A percentile compares a stretch with the other conserved stretches of the same genome.
Conservation (phyloP, 1,139 yeast species). For the Petasospora fabianii region DNA sequence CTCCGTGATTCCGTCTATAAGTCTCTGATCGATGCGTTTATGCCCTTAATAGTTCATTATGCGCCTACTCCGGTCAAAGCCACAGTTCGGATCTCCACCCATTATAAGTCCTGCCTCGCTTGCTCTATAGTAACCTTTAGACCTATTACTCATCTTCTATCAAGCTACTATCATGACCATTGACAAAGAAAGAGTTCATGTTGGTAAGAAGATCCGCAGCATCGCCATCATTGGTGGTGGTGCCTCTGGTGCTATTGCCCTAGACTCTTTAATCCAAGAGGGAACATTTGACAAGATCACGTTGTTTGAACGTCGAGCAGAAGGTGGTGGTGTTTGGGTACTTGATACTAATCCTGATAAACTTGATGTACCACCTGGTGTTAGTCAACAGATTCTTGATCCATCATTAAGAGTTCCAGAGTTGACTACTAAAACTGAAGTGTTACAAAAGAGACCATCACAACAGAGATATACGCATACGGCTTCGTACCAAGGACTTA, state of each 20-base stretch:
- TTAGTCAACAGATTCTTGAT: conserved; percentile 17
- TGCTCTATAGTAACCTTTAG: no score
- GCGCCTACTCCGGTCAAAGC: no score
- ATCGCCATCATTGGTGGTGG: conserved; percentile 51
- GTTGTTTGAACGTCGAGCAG: conserved; percentile 40
- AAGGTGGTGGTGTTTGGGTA: conserved; percentile 47
- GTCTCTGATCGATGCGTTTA: no score
- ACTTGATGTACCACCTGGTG: conserved; percentile 25
- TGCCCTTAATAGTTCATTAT: no score
- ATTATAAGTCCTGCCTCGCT: no score
- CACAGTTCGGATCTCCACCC: no score
- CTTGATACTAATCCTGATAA: conserved; percentile 28
- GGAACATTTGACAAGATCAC: conserved; percentile 30
- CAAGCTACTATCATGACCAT: no score
- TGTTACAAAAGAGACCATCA: conserved; percentile 20
- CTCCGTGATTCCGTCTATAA: no score
- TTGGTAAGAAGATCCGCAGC: background rate
- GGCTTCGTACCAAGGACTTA: conserved; percentile 38
- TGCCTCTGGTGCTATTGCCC: conserved; percentile 46
- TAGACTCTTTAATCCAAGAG: conserved; percentile 39
- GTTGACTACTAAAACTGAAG: conserved; percentile 9
- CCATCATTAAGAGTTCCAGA: conserved; percentile 17
- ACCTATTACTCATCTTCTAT: no score
- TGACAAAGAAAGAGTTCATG: background rate
- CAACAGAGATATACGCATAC: conserved; percentile 35